A percentile compares a stretch with the other conserved stretches of the same genome.
Conservation (phyloP, 257 asterid genomes). For the Perilla frutescens region DNA sequence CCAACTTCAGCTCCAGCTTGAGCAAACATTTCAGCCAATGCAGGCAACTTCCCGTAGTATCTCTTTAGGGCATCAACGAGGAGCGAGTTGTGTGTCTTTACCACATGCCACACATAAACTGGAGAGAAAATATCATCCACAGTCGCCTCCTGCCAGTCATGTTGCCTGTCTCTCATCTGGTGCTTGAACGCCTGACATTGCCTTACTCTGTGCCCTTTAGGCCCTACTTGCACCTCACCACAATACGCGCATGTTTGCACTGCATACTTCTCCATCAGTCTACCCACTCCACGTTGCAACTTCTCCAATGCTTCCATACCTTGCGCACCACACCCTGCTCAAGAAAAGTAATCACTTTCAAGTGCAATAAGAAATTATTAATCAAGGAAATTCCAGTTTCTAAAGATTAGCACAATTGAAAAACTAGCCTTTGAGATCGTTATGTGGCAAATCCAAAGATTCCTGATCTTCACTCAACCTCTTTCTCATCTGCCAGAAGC, state of each 20-base stretch:
- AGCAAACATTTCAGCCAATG: constrained; percentile 62
- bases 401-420: background rate
- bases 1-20: constrained; percentile 65
- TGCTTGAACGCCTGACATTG: constrained; percentile 81
- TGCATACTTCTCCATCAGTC: constrained; percentile 56
- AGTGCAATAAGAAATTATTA: no score
- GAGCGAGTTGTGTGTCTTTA: constrained; percentile 17
- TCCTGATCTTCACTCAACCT: constrained; percentile 29
- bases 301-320: constrained; percentile 66
- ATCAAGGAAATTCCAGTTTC: background rate
- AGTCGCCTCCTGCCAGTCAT: constrained; percentile 81
- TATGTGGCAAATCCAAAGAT: constrained; percentile 34
- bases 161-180: constrained; percentile 88
- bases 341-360: no score
- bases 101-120: constrained; percentile 68
- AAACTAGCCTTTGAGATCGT: constrained; percentile 54
- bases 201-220: constrained; percentile 78
- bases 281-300: constrained; percentile 47
- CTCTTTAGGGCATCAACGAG: constrained; percentile 59
- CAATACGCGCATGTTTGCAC: constrained; percentile 78
- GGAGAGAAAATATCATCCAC: constrained; percentile 62
- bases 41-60: constrained; percentile 76
- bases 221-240: constrained; percentile 78
- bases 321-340: constrained; percentile 53
- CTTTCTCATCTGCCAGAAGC: constrained; percentile 51